phyloP scores from a whole-genome alignment of 306 rosid species.

The Quercus rubra region DNA sequence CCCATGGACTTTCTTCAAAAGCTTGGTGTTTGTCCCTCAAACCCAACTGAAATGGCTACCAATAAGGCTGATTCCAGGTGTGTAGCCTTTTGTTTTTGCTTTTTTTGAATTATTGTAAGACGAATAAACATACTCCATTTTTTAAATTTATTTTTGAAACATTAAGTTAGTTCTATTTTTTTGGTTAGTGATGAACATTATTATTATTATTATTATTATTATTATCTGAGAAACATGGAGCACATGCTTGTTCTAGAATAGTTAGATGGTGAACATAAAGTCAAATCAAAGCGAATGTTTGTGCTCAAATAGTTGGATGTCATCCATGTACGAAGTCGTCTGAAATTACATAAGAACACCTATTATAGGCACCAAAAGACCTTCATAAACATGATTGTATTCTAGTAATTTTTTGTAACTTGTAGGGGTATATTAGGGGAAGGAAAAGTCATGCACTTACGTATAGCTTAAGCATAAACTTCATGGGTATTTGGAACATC shows the following conservation, averaged over 20 bases:
- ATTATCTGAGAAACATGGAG: no score
- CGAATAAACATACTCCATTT: not conserved
- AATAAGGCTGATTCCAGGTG: constrained; percentile 43
- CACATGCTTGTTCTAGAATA: no score
- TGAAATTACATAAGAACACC: constrained; percentile 29
- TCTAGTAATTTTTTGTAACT: not conserved
- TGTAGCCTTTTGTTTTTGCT: not conserved
- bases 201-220: no score
- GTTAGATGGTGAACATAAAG: not conserved
- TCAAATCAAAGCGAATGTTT: not conserved
- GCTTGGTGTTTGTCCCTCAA: constrained; percentile 1
- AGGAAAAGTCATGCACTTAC: not conserved
- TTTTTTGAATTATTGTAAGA: no score
- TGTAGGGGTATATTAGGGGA: not conserved
- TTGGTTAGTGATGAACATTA: no score
- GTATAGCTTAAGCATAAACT: not conserved
- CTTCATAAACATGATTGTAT: no score
- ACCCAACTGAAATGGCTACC: constrained; percentile 35
- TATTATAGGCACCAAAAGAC: not conserved
- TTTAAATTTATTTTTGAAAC: not conserved
- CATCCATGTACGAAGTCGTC: no score
- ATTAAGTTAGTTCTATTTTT: not conserved
- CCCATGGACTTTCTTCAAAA: constrained; percentile 39
- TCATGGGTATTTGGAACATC: not conserved
- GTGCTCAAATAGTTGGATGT: not conserved